A percentile compares a stretch with the other conserved stretches of the same genome.
Evolutionary conservation across 1,139 yeast genomes (phyloP).

Genomic region (Suhomyces guaymorum): DNA sequence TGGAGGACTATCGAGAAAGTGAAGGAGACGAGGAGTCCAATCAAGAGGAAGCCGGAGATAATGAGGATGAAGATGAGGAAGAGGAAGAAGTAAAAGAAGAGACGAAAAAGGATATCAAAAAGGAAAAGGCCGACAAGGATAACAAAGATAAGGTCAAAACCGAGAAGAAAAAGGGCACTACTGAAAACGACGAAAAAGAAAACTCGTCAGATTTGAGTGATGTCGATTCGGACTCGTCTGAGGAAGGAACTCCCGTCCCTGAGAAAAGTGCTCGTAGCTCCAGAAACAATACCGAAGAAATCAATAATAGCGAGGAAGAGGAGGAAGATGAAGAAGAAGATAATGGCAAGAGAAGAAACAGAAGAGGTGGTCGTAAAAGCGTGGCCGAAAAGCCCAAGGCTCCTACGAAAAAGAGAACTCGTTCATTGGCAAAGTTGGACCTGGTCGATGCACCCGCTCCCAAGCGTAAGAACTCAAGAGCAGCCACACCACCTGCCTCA

Average conservation of each 20-base stretch:
- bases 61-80: conserved; percentile 1
- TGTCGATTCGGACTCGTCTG: conserved; percentile 10
- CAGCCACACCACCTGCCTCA: conserved; percentile 15
- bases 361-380: conserved; percentile 11
- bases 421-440: conserved; percentile 28
- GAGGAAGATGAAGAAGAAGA: conserved; percentile 7
- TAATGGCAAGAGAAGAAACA: conserved; percentile 5
- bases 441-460: conserved; percentile 15
- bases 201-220: conserved; percentile 10
- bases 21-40: no score
- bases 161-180: conserved; percentile 5
- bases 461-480: conserved; percentile 16
- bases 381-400: conserved; percentile 12
- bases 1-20: conserved; percentile 37
- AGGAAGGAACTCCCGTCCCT: conserved; percentile 4
- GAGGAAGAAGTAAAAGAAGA: conserved; percentile 1
- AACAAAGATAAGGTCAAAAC: conserved; percentile 5
- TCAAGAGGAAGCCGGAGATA: conserved; percentile 2
- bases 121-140: conserved; percentile 4
- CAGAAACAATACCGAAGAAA: conserved; percentile 6
- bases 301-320: conserved; percentile 8
- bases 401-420: conserved; percentile 30
- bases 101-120: conserved; percentile 3
- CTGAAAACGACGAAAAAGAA: conserved; percentile 6
- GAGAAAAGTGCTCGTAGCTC: conserved; percentile 4